Evolutionary conservation across 805 yeast species (phyloP).

Genomic region (Barnettozyma sucrosica): DNA sequence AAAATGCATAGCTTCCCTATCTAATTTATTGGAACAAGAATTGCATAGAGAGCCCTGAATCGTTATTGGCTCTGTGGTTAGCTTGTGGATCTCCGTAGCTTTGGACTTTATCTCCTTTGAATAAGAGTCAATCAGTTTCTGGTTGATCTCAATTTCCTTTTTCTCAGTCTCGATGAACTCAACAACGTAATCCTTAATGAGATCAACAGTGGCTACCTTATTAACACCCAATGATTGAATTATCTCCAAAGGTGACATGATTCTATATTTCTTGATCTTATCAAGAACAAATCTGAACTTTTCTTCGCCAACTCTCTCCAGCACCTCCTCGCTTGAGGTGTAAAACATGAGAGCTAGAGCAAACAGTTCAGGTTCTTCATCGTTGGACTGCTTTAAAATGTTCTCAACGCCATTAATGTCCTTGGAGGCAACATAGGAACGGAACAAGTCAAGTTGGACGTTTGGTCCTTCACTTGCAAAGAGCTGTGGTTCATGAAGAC

Average conservation of each 20-base stretch:
- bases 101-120: slow-evolving; percentile 57
- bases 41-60: slow-evolving; percentile 27
- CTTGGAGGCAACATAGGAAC: slow-evolving; percentile 53
- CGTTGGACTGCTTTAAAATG: slow-evolving; percentile 55
- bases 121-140: slow-evolving; percentile 61
- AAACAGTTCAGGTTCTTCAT: slow-evolving; percentile 57
- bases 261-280: slow-evolving; percentile 42
- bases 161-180: slow-evolving; percentile 54
- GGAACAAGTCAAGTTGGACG: slow-evolving; percentile 50
- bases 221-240: slow-evolving; percentile 61
- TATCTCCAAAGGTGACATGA: slow-evolving; percentile 71
- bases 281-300: slow-evolving; percentile 44
- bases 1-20: slow-evolving; percentile 78
- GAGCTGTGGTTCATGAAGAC: slow-evolving; percentile 44
- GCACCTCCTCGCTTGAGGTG: slow-evolving; percentile 48
- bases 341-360: slow-evolving; percentile 58
- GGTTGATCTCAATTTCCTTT: slow-evolving; percentile 63
- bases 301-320: slow-evolving; percentile 45
- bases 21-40: slow-evolving; percentile 39
- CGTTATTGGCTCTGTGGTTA: slow-evolving; percentile 36
- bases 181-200: slow-evolving; percentile 62
- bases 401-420: slow-evolving; percentile 53
- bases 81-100: slow-evolving; percentile 44
- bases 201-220: slow-evolving; percentile 62
- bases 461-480: slow-evolving; percentile 29